These are phyloP conservation scores for Kazachstania kunashirensis DNA, from an alignment of 805 yeast genomes.

Conservation along the genomic window DNA sequence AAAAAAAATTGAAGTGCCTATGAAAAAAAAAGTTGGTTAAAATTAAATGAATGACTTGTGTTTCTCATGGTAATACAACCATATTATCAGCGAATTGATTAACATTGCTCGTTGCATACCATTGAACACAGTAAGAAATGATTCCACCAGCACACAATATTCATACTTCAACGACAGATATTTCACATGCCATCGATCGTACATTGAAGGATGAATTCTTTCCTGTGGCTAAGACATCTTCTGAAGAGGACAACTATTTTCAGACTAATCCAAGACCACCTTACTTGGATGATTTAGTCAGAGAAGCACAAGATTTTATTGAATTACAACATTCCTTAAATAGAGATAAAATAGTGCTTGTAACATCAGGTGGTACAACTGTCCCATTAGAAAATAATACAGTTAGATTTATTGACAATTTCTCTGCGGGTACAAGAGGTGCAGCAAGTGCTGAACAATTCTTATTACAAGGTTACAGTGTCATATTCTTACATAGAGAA, in stretches of 20 bases:
- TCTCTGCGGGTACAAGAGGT: constrained; percentile 96
- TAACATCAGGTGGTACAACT: constrained; percentile 95
- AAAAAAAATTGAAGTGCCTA: too few relatives aligned
- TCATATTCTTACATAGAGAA: constrained; percentile 85
- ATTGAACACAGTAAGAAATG: too few relatives aligned
- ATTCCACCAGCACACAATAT: constrained; percentile 14
- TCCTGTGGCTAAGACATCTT: constrained; percentile 61
- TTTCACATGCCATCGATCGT: constrained; percentile 71
- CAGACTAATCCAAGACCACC: constrained; percentile 60
- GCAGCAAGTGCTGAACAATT: constrained; percentile 92
- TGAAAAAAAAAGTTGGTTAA: too few relatives aligned
- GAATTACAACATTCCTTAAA: constrained; percentile 37
- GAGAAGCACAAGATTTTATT: constrained; percentile 53
- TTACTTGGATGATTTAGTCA: constrained; percentile 54
- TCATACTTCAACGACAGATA: constrained; percentile 63
- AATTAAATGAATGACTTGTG: too few relatives aligned
- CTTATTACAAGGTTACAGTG: constrained; percentile 78
- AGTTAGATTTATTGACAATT: constrained; percentile 92
- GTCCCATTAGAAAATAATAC: constrained; percentile 96
- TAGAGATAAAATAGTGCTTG: constrained; percentile 56
- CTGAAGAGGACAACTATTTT: constrained; percentile 67
- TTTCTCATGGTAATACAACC: too few relatives aligned
- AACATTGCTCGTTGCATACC: too few relatives aligned
- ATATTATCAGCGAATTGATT: too few relatives aligned
- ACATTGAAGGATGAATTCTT: constrained; percentile 48